Evolutionary conservation across 169 alveolate species (phyloP), one percentile per base, ranked within the genome.

Genomic region (Cryptosporidium ryanae): DNA sequence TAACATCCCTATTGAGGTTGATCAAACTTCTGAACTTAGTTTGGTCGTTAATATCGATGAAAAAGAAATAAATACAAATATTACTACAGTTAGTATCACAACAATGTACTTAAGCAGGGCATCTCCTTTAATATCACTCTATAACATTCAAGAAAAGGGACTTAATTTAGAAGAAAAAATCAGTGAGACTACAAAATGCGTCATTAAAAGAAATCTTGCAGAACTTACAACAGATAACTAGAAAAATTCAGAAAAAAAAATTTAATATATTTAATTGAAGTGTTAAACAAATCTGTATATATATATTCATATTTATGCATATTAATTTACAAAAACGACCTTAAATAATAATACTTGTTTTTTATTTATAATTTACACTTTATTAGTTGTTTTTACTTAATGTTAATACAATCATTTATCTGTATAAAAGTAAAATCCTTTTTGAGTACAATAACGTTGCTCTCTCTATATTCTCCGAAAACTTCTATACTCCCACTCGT

Each of bases 101-200:
- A 68, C 83, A 68, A 68, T 68, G 83, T 54, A 68, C 32, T 43
- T 54, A 27, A 68, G 83, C 12, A 68, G 52, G 32, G 83, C 83
- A 68, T 68, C 83, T 50, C 83, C 83, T 27, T n/a, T 68, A 21
- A 49, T 68, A 29, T 68, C 83, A 27, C 44, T 68, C 1, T 54
- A 68, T 31, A 54, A 68, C 21, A 50, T 68, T 32, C 66, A 68
- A 32, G 52, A 31, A 15, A 68, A 38, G 29, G 65, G 83, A 15
- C 21, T 49, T 8, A 2, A 68, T n/a, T 54, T 68, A 38, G 55
- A 68, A 68, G 44, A 54, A 5, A 34, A 32, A 18, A 10, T 68
- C 1, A 34, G 21, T 4, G 83, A 68, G 43, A 52, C 18, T 52
- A 68, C 83, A 49, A 49, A 50, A 21, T 50, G 67, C 52, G 66